Base-by-base conservation (phyloP, 768 basidiomycete species). In the Kwoniella dendrophila region DNA sequence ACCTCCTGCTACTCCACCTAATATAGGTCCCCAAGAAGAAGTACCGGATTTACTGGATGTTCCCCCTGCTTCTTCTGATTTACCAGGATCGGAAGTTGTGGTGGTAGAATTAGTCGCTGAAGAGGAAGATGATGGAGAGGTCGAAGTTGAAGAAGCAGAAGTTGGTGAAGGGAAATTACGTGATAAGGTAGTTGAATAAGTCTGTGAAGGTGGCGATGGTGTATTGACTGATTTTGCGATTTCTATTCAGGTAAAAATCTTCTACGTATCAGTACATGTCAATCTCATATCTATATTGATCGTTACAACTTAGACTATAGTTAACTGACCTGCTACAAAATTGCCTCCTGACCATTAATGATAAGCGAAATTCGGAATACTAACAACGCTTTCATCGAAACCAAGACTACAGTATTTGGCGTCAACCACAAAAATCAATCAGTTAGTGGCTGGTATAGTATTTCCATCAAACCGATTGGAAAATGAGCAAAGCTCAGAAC, bases 1-100 rank as follows among this genome's bases (percentile, higher is more conserved):
- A 33, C 63, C 68, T 27, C 70, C 72, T 10, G 44, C 65, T 7
- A 66, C 43, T 24, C 67, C 67, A 26, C 72, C 72, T 3, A 74
- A 32, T 7, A 74, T 68, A 2, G 66, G 63, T 1, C 50, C 72
- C 51, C 51, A 65, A 47, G 53, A 61, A 27, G 32, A 4, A 14
- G 53, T 29, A 12, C 38, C 27, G 12, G 32, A n/a, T 6, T 30
- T 5, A 14, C 20, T 40, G 5, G 52, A 51, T 38, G 14, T 14
- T 38, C 34, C 22, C 24, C 26, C 1, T 32, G n/a, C n/a, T 6
- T 51, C 57, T 22, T 49, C 16, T 43, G 24, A 41, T n/a, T 20
- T 24, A 16, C 38, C 33, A 12, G 62, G 29, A 33, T 6, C n/a
- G 5, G 56, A 34, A 14, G 27, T n/a, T 29, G 55, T 11, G 3